Percentiles rank a stretch among this genome's conserved stretches.
These are phyloP conservation scores for Cardiospermum halicacabum DNA, from an alignment of 345 rosid genomes.

Conservation along the genomic window DNA sequence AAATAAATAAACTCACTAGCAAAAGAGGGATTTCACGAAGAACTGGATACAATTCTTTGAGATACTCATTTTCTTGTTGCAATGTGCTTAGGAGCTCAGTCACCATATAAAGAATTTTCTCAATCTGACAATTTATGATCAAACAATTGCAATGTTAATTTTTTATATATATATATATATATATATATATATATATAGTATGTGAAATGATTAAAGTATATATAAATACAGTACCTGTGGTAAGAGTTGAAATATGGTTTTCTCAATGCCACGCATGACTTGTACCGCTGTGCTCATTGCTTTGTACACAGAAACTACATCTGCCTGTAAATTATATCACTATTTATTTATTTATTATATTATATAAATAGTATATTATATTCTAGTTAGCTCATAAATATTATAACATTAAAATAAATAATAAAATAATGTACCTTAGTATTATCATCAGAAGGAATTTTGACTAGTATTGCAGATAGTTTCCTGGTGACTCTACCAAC, in stretches of 20 bases:
- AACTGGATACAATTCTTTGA: conserved; percentile 35
- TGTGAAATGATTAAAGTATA: not conserved
- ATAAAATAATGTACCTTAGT: conserved; percentile 35
- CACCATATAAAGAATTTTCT: conserved; percentile 40
- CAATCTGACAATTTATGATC: conserved; percentile 33
- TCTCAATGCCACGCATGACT: conserved; percentile 47
- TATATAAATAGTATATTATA: too few species aligned
- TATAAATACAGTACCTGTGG: conserved; percentile 31
- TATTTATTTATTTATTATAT: too few species aligned
- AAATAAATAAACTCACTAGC: conserved; percentile 23
- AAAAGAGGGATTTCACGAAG: conserved; percentile 18
- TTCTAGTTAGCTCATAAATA: too few species aligned
- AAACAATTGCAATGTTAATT: not conserved
- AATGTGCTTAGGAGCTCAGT: conserved; percentile 46
- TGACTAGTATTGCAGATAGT: conserved; percentile 46
- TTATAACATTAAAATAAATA: not conserved
- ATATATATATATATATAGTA: not conserved
- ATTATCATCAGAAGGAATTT: conserved; percentile 42
- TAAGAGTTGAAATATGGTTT: conserved; percentile 24
- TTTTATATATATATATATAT: too few species aligned
- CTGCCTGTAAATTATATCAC: conserved; percentile 32
- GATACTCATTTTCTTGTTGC: conserved; percentile 34
- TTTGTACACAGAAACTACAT: conserved; percentile 36
- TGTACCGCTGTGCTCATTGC: conserved; percentile 46
- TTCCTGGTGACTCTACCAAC: conserved; percentile 53